These are phyloP conservation scores for Styphnolobium japonicum DNA, from an alignment of 306 rosid genomes.

Conservation along the genomic window DNA sequence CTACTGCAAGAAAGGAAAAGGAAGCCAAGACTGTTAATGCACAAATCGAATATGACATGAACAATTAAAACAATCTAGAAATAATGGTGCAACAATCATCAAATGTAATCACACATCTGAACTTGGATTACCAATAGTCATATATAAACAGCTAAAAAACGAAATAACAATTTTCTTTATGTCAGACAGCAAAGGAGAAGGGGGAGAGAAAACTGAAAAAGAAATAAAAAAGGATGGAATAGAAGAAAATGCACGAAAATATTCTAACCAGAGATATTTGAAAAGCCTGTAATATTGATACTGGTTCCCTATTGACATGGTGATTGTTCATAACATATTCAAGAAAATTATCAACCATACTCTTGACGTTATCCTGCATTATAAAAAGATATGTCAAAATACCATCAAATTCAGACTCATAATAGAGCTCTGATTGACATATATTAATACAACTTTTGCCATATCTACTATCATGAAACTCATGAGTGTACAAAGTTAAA, in stretches of 20 bases:
- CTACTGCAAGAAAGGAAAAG: neutral
- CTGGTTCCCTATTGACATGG: slow-evolving; percentile 45
- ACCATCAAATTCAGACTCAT: slow-evolving; percentile 9
- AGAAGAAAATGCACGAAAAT: slow-evolving; percentile 17
- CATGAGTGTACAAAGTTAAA: neutral
- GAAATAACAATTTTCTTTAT: neutral
- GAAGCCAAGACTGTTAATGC: neutral
- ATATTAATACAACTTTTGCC: neutral
- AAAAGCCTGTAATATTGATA: slow-evolving; percentile 62
- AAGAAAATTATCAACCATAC: slow-evolving; percentile 48
- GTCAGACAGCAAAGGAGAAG: neutral
- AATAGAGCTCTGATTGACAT: neutral
- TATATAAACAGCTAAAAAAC: neutral
- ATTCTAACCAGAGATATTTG: slow-evolving; percentile 83
- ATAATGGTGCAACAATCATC: neutral
- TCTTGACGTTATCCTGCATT: slow-evolving; percentile 61
- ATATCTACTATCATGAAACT: neutral
- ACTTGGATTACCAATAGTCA: neutral
- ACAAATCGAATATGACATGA: neutral
- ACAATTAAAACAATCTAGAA: neutral
- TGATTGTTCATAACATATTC: slow-evolving; percentile 68
- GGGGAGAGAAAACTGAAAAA: neutral
- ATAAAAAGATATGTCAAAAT: slow-evolving; percentile 14
- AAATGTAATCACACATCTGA: neutral
- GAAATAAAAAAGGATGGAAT: neutral